Evolutionary conservation across 257 asterid species (phyloP), one percentile per base, ranked within the genome.

Genomic region (Scutellaria baicalensis): DNA sequence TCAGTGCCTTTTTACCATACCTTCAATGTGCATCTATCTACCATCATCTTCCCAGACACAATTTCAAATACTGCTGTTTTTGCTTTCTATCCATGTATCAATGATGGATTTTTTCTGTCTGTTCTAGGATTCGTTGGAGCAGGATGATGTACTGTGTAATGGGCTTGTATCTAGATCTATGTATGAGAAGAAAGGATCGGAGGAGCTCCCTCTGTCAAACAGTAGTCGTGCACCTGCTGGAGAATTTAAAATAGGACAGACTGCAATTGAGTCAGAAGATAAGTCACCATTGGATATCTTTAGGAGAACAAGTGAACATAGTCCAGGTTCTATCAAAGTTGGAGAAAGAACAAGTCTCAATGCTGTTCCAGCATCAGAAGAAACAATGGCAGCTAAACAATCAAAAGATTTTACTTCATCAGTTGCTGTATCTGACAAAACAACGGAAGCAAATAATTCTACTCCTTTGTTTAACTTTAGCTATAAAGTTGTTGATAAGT

Each of bases 61-160:
- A 18, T 44, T 17, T 9, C 58, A 35, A 44, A 10, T 31, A 23
- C 42, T 38, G 6, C n/a, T 1, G 18, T n/a, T 55, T 23, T 44
- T 8, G 31, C 10, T 40, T 17, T 59, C 33, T 64, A 16, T 8
- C 55, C 31, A 10, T 42, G 1, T 51, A 21, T 55, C 59, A 35
- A 48, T 3, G 10, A 20, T 64, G 38, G 17, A 44, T 36, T 21
- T 42, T 64, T 55, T 64, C 39, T 71, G 43, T 57, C 43, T 39
- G 74, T 57, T 71, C 42, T 67, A 83, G 96, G 96, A 79, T 66
- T 75, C 61, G 35, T 33, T 72, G 70, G 92, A 83, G 71, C 86
- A 64, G 72, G 92, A 84, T 71, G 90, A 86, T 72, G 71, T 42
- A 18, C 78, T 61, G 48, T 57, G 77, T 44, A 76, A 85, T 38